Conservation (phyloP, 1,139 yeast genomes). For the Pichia sp. region DNA sequence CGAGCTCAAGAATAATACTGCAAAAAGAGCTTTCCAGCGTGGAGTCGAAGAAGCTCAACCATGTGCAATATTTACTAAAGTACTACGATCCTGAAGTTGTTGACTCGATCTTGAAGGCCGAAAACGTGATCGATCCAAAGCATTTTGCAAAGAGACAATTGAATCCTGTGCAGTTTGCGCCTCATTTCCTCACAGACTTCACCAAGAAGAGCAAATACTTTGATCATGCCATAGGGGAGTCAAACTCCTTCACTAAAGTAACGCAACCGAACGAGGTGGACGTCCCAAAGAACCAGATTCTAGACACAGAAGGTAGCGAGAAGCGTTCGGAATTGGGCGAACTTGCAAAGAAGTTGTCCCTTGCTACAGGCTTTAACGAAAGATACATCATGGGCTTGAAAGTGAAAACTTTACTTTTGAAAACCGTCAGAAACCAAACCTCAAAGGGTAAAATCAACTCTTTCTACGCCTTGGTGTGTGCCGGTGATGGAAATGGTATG, state of each 20-base stretch:
- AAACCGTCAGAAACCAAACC: constrained; percentile 88
- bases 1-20: constrained; percentile 17
- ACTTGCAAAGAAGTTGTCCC: constrained; percentile 56
- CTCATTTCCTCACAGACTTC: constrained; percentile 58
- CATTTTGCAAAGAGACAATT: constrained; percentile 41
- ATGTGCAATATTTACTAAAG: constrained; percentile 57
- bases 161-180: constrained; percentile 47
- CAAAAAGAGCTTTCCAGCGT: constrained; percentile 12
- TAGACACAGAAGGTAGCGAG: constrained; percentile 21
- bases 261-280: constrained; percentile 27
- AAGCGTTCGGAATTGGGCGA: constrained; percentile 28
- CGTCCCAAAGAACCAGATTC: constrained; percentile 22
- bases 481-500: constrained; percentile 92
- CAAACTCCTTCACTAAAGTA: constrained; percentile 22
- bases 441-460: constrained; percentile 89
- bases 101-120: constrained; percentile 77
- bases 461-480: constrained; percentile 81
- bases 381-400: constrained; percentile 60
- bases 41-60: constrained; percentile 33
- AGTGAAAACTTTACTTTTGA: constrained; percentile 65
- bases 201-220: constrained; percentile 51
- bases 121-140: constrained; percentile 64
- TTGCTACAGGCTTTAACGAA: constrained; percentile 71
- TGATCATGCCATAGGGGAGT: constrained; percentile 23
- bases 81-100: constrained; percentile 75